Evolutionary conservation across 352 stramenopile genomes (phyloP), one percentile per base, ranked within the genome.

Genomic region (Globisporangium radiosum): DNA sequence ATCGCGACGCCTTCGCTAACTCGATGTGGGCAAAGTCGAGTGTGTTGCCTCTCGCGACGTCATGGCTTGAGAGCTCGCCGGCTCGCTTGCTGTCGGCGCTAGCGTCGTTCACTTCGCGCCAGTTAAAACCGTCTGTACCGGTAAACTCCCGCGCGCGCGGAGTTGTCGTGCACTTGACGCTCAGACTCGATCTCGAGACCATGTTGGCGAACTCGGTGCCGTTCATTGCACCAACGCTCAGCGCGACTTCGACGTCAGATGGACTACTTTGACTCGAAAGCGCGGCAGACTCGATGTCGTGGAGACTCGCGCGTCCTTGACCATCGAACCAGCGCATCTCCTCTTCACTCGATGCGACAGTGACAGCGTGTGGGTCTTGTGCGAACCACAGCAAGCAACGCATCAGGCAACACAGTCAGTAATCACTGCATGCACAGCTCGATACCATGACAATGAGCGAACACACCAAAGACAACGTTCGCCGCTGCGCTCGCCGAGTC

Each of bases 171-270:
- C 19, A 25, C 10, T 63, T 76, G n/a, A 33, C 19, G 4, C 47
- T 52, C 7, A 66, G 62, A 13, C 58, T 64, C 1, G 65, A 53
- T 17, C 55, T 66, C 1, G 57, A 42, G 9, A 62, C 66, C 54
- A 73, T 72, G 55, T 70, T 72, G 38, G 68, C 48, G 33, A 65
- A 72, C 17, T 72, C 56, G 11, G 43, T 64, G 38, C 56, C 56
- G 47, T 72, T 61, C 55, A 66, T 62, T 14, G 52, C 58, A 4
- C 66, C 71, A 33, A 73, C 55, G n/a, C 43, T 72, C 10, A 76
- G 52, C 56, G 71, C 70, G 10, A 72, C 65, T 4, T 65, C 68
- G 25, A 33, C 25, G 25, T 33, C 25, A 33, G 25, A 33, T 33
- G 25, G 25, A 33, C 25, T 33, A 33, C 25, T 33, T 33, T 33